Percentiles rank a stretch among this genome's conserved stretches.
Evolutionary conservation across 2,329 filamentous ascomycete species (phyloP).

Genomic region (Plenodomus tracheiphilus): DNA sequence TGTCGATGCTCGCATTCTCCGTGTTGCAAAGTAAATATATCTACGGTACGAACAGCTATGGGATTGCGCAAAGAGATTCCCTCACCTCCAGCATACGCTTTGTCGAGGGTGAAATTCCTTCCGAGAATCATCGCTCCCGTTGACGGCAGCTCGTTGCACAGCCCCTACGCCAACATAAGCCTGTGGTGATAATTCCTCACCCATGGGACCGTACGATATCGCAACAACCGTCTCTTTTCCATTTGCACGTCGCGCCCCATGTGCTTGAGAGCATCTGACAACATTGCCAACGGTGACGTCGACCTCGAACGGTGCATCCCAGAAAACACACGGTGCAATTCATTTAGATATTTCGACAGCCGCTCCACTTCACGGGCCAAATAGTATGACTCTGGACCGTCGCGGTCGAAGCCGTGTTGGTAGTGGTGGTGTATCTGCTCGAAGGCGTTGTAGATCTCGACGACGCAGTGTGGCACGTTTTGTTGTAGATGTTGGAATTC

Average conservation of each 20-base stretch:
- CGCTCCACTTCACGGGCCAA: background rate
- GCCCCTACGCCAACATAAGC: no score
- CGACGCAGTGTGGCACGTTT: background rate
- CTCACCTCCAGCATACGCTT: no score
- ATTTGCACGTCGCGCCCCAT: background rate
- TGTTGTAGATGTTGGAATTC: background rate
- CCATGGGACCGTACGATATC: background rate
- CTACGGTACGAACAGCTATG: no score
- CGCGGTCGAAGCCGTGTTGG: background rate
- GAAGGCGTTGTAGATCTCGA: background rate
- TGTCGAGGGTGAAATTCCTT: no score
- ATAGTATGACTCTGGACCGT: background rate
- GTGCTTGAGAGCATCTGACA: background rate
- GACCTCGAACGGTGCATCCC: no score
- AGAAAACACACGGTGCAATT: background rate
- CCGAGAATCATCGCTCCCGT: no score
- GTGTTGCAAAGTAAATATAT: no score
- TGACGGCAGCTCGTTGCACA: no score
- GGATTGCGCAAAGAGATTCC: no score
- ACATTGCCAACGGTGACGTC: background rate
- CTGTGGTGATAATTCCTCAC: background rate
- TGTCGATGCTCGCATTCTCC: no score
- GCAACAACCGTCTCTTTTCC: background rate
- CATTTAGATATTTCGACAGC: background rate
- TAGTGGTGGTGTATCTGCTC: background rate